Conservation (phyloP, 768 basidiomycete genomes). For the Termitomyces sp. region DNA sequence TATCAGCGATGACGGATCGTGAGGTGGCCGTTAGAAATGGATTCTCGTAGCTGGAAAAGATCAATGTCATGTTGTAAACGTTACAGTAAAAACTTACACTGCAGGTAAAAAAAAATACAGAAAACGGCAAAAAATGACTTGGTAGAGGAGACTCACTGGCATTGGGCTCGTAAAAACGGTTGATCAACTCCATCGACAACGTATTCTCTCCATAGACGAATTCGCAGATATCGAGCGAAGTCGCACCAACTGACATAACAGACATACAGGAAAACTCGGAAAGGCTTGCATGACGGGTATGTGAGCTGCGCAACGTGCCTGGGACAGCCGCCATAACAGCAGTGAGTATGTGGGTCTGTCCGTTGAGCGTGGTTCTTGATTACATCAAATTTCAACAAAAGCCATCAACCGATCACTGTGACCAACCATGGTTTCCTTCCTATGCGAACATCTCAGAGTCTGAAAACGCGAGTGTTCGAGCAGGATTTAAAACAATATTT, state of each 20-base stretch:
- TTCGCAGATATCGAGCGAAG: constrained; percentile 65
- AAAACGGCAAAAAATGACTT: constrained; percentile 4
- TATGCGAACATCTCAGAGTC: too few species aligned
- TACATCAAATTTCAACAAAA: not conserved
- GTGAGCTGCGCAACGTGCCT: not conserved
- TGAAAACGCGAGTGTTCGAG: not conserved
- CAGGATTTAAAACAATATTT: too few species aligned
- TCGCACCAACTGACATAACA: constrained; percentile 41
- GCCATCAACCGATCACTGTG: not conserved
- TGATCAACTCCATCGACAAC: constrained; percentile 45
- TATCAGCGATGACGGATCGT: constrained; percentile 65
- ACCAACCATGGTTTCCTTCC: not conserved
- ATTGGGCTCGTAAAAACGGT: constrained; percentile 64
- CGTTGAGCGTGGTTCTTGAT: not conserved
- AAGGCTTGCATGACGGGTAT: constrained; percentile 6
- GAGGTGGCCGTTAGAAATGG: constrained; percentile 74
- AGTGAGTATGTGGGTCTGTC: not conserved
- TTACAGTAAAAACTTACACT: constrained; percentile 33
- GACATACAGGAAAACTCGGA: constrained; percentile 24
- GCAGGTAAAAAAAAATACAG: constrained; percentile 13
- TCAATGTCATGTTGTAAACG: not conserved
- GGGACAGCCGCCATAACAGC: not conserved
- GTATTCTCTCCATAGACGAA: constrained; percentile 60
- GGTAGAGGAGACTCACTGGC: constrained; percentile 43
- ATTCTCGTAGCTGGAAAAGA: constrained; percentile 61